Base-by-base conservation (phyloP, 768 basidiomycete species). In the Pleurotus tuber-regium region DNA sequence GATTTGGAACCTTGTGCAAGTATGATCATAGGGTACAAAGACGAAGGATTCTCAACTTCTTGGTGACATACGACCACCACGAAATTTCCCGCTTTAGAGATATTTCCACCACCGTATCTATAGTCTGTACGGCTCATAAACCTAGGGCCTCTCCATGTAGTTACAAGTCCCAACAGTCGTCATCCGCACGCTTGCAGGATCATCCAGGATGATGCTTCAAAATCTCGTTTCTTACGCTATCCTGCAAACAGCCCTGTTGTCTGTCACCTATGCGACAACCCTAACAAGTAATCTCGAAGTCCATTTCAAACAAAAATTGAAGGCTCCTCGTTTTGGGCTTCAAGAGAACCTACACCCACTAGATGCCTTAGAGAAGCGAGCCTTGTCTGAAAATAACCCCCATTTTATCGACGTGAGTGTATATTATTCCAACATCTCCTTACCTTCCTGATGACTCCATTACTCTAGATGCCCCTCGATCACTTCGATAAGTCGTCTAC, bases 381-480 rank as follows among this genome's bases (percentile, higher is more conserved):
- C 36, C 9, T 8, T 9, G 26, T 5, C 23, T 16, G 26, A 19
- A 19, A 25, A 42, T 24, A 25, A 25, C 18, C 41, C 41, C 8
- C 41, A 42, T 42, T 42, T 42, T 5, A 42, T 42, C 41, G 41
- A 42, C 16, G 41, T 42, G 8, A 19, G 41, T 38, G 5, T 38
- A 7, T 7, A 10, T 10, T 6, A 9, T 42, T 42, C 41, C n/a
- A n/a, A n/a, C n/a, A n/a, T n/a, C n/a, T n/a, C n/a, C n/a, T n/a
- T n/a, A n/a, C n/a, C n/a, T n/a, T n/a, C n/a, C n/a, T n/a, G n/a
- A n/a, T n/a, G n/a, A n/a, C n/a, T n/a, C n/a, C n/a, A n/a, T n/a
- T n/a, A n/a, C n/a, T n/a, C n/a, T 36, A 79, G 75, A 68, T 79
- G 59, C 74, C 75, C 3, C 53, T 77, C 25, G 76, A 79, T 58